Evolutionary conservation across 352 stramenopile species (phyloP), one percentile per base, ranked within the genome.

Genomic region (Elongisporangium anandrum): DNA sequence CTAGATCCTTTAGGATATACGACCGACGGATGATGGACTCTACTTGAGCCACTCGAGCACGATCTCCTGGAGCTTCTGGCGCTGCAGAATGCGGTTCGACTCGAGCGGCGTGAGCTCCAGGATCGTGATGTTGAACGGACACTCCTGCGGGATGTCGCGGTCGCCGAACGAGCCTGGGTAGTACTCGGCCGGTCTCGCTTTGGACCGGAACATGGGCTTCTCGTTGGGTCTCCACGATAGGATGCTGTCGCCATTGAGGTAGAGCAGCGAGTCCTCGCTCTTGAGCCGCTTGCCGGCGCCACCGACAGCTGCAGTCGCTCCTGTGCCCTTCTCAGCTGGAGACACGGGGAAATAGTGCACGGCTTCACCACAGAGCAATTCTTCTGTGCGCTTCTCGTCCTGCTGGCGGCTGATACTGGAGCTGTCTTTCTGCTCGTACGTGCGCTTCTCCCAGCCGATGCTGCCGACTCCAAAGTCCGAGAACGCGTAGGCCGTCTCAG

Each of bases 171-270:
- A 81, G 17, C 79, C 79, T 0, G 75, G 52, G 47, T 85, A 88
- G 23, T 85, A 62, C 48, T 71, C 64, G n/a, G 80, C 81, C 8
- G 73, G 59, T 19, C 72, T 70, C 9, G 79, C 73, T 16, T 75
- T 68, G 9, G 70, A 77, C 48, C 80, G 83, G 41, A 77, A 87
- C 20, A 88, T 58, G 12, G 59, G 41, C 39, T 83, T 65, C 19
- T 79, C 76, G 7, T 76, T 70, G 0, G 69, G 70, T 50, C 75
- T 52, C 50, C 79, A 74, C 50, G 68, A 23, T n/a, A 86, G 34
- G 52, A 92, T 81, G 50, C 77, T 66, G 64, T 92, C 79, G 57
- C 78, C 87, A 61, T 90, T 90, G 50, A 90, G 68, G 68, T 89
- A 92, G 26, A 90, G 55, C 53, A 74, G 52, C 22, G 53, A 41